These are phyloP conservation scores for Cytospora piceae DNA, from an alignment of 2,329 filamentous ascomycete species.

Conservation along the genomic window DNA sequence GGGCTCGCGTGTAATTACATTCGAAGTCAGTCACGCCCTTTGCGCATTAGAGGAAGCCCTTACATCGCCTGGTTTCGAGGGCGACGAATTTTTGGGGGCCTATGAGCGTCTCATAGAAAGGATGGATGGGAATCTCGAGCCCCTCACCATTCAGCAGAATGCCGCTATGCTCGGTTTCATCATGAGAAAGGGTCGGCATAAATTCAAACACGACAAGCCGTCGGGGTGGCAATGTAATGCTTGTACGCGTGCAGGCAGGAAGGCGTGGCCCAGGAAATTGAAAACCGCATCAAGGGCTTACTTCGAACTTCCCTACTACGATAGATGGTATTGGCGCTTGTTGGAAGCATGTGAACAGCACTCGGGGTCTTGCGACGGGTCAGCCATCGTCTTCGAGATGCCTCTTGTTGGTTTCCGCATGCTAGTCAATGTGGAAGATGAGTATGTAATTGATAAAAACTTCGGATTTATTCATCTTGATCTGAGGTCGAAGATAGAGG, in stretches of 20 bases:
- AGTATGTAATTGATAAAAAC: no score
- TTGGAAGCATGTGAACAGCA: background rate
- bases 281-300: no score
- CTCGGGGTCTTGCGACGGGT: background rate
- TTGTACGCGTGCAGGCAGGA: background rate
- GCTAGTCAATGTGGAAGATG: no score
- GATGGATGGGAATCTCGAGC: background rate
- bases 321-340: no score
- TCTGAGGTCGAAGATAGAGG: no score
- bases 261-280: no score
- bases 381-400: slow-evolving; percentile 1
- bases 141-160: background rate
- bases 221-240: slow-evolving; percentile 5
- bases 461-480: no score
- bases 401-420: background rate
- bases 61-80: background rate
- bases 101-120: no score
- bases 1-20: accelerated
- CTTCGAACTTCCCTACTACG: no score
- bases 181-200: background rate
- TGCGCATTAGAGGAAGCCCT: background rate
- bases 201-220: background rate
- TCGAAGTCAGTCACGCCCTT: background rate
- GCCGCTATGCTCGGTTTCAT: background rate
- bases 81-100: no score